These are phyloP conservation scores for Colletotrichum cordylinicola DNA, from an alignment of 2,329 filamentous ascomycete species.

Conservation along the genomic window DNA sequence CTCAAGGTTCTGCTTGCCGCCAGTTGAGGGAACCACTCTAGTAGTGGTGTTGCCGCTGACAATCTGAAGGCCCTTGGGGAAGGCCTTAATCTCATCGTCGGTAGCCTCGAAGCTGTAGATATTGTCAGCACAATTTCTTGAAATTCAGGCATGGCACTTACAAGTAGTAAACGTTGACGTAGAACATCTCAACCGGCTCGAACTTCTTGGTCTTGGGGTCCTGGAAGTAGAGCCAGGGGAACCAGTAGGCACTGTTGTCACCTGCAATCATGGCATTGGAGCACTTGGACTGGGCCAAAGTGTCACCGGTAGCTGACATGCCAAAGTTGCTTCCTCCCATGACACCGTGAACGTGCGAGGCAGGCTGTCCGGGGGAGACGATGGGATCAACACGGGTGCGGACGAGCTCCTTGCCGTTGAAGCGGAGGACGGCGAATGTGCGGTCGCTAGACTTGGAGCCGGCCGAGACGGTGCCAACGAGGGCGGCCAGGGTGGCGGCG, in stretches of 20 bases:
- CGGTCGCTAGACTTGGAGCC: slow-evolving; percentile 46
- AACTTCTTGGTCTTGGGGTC: slow-evolving; percentile 68
- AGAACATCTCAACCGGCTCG: slow-evolving; percentile 71
- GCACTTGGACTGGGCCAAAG: slow-evolving; percentile 67
- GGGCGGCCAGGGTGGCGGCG: slow-evolving; percentile 37
- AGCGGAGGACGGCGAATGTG: slow-evolving; percentile 73
- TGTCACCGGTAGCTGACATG: slow-evolving; percentile 64
- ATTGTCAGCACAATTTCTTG: slow-evolving; percentile 29
- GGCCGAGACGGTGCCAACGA: slow-evolving; percentile 41
- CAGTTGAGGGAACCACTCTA: slow-evolving; percentile 60
- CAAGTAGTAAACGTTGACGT: slow-evolving; percentile 82
- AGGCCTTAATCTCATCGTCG: slow-evolving; percentile 71
- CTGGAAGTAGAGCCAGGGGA: slow-evolving; percentile 72
- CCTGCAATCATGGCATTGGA: slow-evolving; percentile 72
- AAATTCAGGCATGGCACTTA: slow-evolving; percentile 36
- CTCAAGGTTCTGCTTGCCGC: slow-evolving; percentile 56
- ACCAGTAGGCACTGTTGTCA: slow-evolving; percentile 81
- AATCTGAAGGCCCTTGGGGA: slow-evolving; percentile 76
- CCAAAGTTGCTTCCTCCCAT: slow-evolving; percentile 74
- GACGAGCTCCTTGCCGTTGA: slow-evolving; percentile 69
- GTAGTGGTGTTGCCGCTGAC: slow-evolving; percentile 67
- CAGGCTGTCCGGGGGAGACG: slow-evolving; percentile 62
- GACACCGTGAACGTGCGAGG: slow-evolving; percentile 72
- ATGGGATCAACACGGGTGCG: slow-evolving; percentile 73
- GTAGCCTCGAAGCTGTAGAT: slow-evolving; percentile 60